These are phyloP conservation scores for Malassezia globosa DNA, from an alignment of 1,284 basidiomycete species.

Conservation along the genomic window DNA sequence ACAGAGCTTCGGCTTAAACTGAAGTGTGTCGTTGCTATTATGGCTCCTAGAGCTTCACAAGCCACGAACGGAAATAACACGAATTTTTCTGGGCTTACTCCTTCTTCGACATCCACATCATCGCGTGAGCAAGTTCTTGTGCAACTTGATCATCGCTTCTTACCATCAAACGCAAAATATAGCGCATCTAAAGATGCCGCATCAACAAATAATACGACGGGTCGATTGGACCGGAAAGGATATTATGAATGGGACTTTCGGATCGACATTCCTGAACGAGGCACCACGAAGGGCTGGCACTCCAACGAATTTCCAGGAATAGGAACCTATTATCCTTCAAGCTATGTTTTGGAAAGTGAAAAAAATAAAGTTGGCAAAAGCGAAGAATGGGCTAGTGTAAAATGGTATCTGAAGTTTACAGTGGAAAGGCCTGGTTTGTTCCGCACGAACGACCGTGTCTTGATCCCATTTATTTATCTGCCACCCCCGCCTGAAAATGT, in stretches of 20 bases:
- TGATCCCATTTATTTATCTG: constrained; percentile 37
- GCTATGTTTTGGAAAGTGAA: constrained; percentile 17
- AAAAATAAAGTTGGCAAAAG: constrained; percentile 5
- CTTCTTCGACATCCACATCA: constrained; percentile 4
- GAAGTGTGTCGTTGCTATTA: constrained; percentile 18
- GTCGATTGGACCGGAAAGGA: constrained; percentile 11
- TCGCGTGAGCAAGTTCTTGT: constrained; percentile 22
- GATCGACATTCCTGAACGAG: constrained; percentile 23
- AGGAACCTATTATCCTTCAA: constrained; percentile 15
- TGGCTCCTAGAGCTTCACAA: constrained; percentile 18
- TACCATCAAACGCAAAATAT: constrained; percentile 13
- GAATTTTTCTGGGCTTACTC: constrained; percentile 12
- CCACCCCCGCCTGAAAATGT: constrained; percentile 25
- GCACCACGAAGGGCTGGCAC: constrained; percentile 2
- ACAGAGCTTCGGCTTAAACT: constrained; percentile 27
- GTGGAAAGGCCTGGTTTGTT: constrained; percentile 33
- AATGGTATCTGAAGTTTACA: constrained; percentile 38
- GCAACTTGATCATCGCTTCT: constrained; percentile 24
- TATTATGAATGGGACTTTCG: constrained; percentile 23
- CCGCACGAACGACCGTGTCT: constrained; percentile 29
- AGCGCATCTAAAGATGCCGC: constrained; percentile 5
- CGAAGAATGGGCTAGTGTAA: constrained; percentile 32
- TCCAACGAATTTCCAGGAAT: constrained; percentile 15
- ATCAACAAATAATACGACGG: not conserved
- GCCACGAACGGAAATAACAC: constrained; percentile 21